A percentile compares a stretch with the other conserved stretches of the same genome.
Evolutionary conservation across 2,329 filamentous ascomycete species (phyloP).

Genomic region (Tothia fuscella): DNA sequence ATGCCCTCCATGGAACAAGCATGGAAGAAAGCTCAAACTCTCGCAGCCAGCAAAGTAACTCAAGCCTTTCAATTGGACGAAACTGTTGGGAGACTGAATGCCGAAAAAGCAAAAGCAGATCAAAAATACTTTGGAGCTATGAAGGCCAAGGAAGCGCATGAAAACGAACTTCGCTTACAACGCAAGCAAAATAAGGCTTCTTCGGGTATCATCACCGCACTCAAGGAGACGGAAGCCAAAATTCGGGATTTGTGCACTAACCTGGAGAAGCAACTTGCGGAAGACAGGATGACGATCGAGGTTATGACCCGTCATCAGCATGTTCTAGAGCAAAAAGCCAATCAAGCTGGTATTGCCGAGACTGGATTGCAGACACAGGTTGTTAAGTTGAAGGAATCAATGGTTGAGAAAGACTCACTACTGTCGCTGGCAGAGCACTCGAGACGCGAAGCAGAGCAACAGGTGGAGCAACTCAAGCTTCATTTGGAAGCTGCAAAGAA

Average conservation of each 20-base stretch:
- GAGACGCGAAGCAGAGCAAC: constrained; percentile 50
- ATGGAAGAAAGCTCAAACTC: constrained; percentile 75
- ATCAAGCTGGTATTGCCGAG: neutral
- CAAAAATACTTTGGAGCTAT: constrained; percentile 96
- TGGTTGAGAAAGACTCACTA: constrained; percentile 64
- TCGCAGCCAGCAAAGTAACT: constrained; percentile 62
- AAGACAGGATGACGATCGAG: constrained; percentile 69
- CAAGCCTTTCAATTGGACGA: constrained; percentile 51
- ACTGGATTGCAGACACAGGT: constrained; percentile 59
- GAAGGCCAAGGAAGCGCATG: constrained; percentile 80
- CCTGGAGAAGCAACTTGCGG: constrained; percentile 80
- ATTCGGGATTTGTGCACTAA: constrained; percentile 67
- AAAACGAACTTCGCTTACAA: constrained; percentile 66
- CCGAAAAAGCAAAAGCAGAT: constrained; percentile 92
- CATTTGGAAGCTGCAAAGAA: constrained; percentile 69
- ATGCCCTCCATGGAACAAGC: constrained; percentile 80
- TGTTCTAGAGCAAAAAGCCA: constrained; percentile 57
- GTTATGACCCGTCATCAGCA: constrained; percentile 60
- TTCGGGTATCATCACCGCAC: constrained; percentile 81
- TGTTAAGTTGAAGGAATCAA: constrained; percentile 58
- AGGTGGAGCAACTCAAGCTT: constrained; percentile 68
- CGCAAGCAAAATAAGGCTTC: constrained; percentile 78
- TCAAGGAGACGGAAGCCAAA: constrained; percentile 80
- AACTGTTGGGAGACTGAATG: constrained; percentile 51
- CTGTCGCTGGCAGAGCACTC: constrained; percentile 51